A percentile compares a stretch with the other conserved stretches of the same genome.
Conservation (phyloP, 2,329 filamentous ascomycete genomes). For the Venturiaceae sp. region DNA sequence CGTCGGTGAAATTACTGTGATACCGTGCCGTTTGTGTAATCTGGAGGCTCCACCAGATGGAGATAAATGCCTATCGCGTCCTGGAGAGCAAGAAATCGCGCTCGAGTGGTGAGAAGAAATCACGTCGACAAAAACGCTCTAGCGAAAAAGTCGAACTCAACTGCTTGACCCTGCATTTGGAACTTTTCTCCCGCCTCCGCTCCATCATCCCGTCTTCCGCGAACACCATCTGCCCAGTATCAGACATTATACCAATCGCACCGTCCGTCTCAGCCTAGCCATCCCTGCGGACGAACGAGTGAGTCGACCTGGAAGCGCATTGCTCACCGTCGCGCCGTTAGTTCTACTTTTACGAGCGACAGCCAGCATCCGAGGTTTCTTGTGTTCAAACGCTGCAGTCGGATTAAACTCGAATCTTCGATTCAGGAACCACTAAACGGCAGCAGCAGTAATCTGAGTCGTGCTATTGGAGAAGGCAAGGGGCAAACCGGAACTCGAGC, state of each 20-base stretch:
- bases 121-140: no score
- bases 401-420: neutral
- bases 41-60: no score
- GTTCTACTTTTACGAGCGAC: no score
- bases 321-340: neutral
- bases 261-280: neutral
- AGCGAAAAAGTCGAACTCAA: no score
- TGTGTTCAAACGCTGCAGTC: neutral
- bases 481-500: neutral
- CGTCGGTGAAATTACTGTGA: no score
- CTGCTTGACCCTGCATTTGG: no score
- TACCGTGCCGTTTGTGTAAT: no score
- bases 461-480: neutral
- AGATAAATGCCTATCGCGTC: no score
- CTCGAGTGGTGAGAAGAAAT: neutral
- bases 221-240: neutral
- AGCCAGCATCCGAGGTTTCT: neutral
- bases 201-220: neutral
- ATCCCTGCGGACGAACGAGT: neutral
- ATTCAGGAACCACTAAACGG: neutral
- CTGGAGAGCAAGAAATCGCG: neutral
- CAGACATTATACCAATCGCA: neutral
- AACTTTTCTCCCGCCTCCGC: no score
- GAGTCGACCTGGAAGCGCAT: neutral
- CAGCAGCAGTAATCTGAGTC: neutral